These are phyloP conservation scores for Lotmaria passim DNA, from an alignment of 208 protist species.

Conservation along the genomic window DNA sequence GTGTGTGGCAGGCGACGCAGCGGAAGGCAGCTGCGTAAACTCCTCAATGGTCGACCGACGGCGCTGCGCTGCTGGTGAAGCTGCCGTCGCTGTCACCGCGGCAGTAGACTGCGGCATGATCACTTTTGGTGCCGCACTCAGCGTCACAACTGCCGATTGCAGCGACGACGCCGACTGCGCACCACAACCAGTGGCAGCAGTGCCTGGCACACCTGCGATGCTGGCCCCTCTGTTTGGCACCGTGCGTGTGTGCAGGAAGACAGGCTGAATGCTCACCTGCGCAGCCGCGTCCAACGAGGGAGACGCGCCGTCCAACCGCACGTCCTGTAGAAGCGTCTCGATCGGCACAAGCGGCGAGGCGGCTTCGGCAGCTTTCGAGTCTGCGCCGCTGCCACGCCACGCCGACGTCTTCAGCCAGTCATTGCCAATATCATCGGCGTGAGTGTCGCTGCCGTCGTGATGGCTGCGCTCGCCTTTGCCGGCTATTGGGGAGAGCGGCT, in stretches of 20 bases:
- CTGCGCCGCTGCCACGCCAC: neutral
- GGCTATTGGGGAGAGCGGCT: conserved; percentile 6
- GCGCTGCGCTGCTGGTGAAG: neutral
- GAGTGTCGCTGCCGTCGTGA: no score
- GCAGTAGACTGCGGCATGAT: neutral
- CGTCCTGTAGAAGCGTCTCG: conserved; percentile 27
- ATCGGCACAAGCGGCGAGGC: conserved; percentile 18
- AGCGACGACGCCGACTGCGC: neutral
- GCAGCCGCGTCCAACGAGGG: neutral
- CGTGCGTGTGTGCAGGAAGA: conserved; percentile 12
- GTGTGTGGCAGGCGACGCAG: neutral
- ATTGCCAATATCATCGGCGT: no score
- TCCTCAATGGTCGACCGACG: conserved; percentile 38
- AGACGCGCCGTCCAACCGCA: conserved; percentile 1
- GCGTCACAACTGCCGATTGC: conserved; percentile 1
- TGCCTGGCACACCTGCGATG: neutral
- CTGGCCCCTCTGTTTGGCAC: conserved; percentile 15
- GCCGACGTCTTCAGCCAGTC: neutral
- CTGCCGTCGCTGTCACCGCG: neutral
- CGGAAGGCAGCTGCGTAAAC: conserved; percentile 28
- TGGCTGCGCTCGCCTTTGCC: no score
- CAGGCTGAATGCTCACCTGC: conserved; percentile 14
- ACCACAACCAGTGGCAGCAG: neutral
- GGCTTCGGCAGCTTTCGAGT: neutral
- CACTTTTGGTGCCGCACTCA: conserved; percentile 27